Conservation (phyloP, 2,329 filamentous ascomycete genomes). For the Claviceps sorghi region DNA sequence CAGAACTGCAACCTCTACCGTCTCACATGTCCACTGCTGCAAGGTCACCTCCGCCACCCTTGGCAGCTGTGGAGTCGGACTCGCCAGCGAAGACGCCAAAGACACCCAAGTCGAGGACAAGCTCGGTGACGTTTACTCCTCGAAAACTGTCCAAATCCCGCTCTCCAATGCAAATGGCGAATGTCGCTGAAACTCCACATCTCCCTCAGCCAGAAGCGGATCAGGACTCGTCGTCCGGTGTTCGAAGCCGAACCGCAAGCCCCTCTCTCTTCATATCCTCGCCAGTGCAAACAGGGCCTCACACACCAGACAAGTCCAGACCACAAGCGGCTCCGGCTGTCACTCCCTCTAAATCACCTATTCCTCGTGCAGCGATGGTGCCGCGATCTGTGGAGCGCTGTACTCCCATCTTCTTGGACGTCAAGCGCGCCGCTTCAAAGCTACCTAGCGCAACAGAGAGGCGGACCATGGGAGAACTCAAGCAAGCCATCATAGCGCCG, state of each 20-base stretch:
- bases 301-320: conserved; percentile 1
- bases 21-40: background rate
- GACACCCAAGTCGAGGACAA: background rate
- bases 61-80: background rate
- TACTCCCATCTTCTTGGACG: conserved; percentile 4
- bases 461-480: conserved; percentile 6
- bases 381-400: conserved; percentile 5
- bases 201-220: background rate
- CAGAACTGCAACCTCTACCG: background rate
- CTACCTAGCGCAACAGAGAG: background rate
- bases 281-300: background rate
- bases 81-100: background rate
- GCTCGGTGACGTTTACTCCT: background rate
- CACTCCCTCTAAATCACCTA: background rate
- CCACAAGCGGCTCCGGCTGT: background rate
- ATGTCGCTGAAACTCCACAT: background rate
- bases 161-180: background rate
- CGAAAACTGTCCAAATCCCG: background rate
- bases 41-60: background rate
- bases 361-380: background rate
- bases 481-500: conserved; percentile 5
- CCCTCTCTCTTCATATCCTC: conserved; percentile 2
- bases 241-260: background rate
- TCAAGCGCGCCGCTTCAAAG: background rate
- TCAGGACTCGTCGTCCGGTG: background rate